Evolutionary conservation across 768 basidiomycete genomes (phyloP).

Genomic region (Filobasidium wieringae): DNA sequence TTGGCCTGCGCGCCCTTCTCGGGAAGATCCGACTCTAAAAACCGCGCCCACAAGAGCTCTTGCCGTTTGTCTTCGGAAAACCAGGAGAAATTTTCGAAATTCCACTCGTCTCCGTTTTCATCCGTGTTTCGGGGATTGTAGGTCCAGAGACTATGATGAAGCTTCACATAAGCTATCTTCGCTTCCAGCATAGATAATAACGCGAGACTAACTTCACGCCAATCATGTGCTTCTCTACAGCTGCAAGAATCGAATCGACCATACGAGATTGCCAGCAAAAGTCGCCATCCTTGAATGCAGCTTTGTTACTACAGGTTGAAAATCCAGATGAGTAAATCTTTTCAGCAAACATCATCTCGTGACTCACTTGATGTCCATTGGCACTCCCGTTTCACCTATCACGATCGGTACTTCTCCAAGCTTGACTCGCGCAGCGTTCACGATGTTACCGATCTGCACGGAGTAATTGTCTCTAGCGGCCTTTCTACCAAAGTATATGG

Average conservation of each 20-base stretch:
- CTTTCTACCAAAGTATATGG: constrained; percentile 77
- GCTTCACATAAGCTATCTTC: background rate
- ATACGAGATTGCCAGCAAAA: constrained; percentile 75
- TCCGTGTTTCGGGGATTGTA: constrained; percentile 85
- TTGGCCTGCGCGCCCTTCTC: constrained; percentile 44
- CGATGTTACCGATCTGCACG: constrained; percentile 67
- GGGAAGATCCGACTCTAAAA: constrained; percentile 11
- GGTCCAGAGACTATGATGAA: constrained; percentile 66
- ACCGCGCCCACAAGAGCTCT: background rate
- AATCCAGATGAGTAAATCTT: background rate
- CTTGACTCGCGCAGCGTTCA: constrained; percentile 54
- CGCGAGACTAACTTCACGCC: constrained; percentile 64
- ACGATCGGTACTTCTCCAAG: constrained; percentile 74
- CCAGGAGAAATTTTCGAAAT: constrained; percentile 96
- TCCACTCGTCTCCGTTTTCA: constrained; percentile 68
- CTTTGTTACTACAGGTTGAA: constrained; percentile 46
- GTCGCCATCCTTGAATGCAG: constrained; percentile 59
- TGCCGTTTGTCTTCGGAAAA: constrained; percentile 46
- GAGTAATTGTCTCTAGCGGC: constrained; percentile 72
- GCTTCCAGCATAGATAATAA: background rate
- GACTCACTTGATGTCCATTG: constrained; percentile 92
- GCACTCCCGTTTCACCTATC: constrained; percentile 86
- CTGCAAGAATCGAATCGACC: constrained; percentile 90
- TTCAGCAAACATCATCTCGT: background rate
- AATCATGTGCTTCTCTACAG: constrained; percentile 59